Conservation (phyloP, 1,284 basidiomycete species). For the Megacollybia platyphylla region DNA sequence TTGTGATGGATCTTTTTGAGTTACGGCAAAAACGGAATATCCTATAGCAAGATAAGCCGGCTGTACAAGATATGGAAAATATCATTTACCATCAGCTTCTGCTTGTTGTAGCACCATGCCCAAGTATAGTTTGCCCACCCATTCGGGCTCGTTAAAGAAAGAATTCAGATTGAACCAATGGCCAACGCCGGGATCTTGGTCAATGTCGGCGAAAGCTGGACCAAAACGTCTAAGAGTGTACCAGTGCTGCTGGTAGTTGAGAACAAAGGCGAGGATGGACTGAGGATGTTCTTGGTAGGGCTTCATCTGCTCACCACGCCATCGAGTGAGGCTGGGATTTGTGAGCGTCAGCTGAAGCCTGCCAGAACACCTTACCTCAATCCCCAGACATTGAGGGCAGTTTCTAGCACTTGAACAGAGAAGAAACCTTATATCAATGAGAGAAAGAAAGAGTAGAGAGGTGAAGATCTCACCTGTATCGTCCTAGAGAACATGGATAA, state of each 20-base stretch:
- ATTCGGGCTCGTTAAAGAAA: conserved; percentile 58
- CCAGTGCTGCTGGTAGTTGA: conserved; percentile 86
- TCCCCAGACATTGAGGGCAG: conserved; percentile 76
- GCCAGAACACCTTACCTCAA: conserved; percentile 38
- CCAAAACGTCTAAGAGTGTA: conserved; percentile 81
- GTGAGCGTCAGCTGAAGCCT: conserved; percentile 3
- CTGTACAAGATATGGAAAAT: background rate
- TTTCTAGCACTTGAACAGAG: conserved; percentile 72
- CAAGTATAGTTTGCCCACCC: conserved; percentile 77
- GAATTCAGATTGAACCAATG: conserved; percentile 94
- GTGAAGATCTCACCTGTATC: conserved; percentile 53
- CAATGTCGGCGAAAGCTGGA: conserved; percentile 23
- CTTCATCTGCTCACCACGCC: conserved; percentile 77
- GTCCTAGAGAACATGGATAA: conserved; percentile 21
- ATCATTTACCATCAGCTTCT: conserved; percentile 56
- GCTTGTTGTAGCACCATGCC: conserved; percentile 82
- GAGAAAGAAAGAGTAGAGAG: background rate
- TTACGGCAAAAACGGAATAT: conserved; percentile 81
- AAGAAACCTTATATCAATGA: conserved; percentile 54
- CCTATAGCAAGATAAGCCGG: conserved; percentile 30
- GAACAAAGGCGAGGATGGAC: conserved; percentile 73
- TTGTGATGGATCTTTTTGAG: conserved; percentile 34
- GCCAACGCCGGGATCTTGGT: conserved; percentile 35
- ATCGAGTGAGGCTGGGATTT: conserved; percentile 50
- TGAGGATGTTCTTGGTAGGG: conserved; percentile 68